Percentiles rank a stretch among this genome's conserved stretches.
These are phyloP conservation scores for Starmerella floricola DNA, from an alignment of 805 yeast genomes.

Conservation along the genomic window DNA sequence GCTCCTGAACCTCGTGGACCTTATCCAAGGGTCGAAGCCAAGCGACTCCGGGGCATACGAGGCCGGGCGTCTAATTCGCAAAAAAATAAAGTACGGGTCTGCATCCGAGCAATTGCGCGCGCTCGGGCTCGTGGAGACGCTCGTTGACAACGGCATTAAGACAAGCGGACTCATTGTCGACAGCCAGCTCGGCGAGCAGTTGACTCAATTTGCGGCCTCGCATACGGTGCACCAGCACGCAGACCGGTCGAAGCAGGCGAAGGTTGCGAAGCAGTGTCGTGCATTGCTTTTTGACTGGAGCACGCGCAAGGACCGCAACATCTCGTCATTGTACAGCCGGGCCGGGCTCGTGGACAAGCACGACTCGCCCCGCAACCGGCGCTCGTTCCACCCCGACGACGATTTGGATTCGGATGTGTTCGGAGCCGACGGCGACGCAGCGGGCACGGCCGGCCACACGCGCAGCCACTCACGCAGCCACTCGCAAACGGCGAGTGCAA, in stretches of 20 bases:
- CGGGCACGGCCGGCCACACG: not conserved
- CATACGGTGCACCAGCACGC: slow-evolving; percentile 22
- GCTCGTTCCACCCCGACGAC: slow-evolving; percentile 16
- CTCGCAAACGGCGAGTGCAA: slow-evolving; percentile 1
- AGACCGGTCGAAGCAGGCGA: slow-evolving; percentile 10
- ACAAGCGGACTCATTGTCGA: slow-evolving; percentile 18
- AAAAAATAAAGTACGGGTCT: slow-evolving; percentile 77
- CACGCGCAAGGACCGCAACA: slow-evolving; percentile 16
- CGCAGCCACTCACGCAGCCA: not conserved
- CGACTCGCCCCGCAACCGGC: slow-evolving; percentile 5
- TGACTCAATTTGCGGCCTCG: slow-evolving; percentile 40
- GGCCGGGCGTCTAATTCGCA: slow-evolving; percentile 83
- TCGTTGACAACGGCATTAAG: slow-evolving; percentile 40
- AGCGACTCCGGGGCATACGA: slow-evolving; percentile 42
- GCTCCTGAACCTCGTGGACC: slow-evolving; percentile 46
- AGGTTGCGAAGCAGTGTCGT: slow-evolving; percentile 39
- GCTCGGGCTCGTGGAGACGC: slow-evolving; percentile 47
- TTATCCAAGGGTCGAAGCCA: slow-evolving; percentile 33
- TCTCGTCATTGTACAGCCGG: slow-evolving; percentile 7
- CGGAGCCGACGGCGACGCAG: slow-evolving; percentile 1
- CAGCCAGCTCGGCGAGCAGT: slow-evolving; percentile 21
- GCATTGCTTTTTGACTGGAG: slow-evolving; percentile 58
- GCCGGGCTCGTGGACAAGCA: slow-evolving; percentile 15
- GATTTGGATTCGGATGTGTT: slow-evolving; percentile 16
- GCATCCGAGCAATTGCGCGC: slow-evolving; percentile 54